Percentiles rank a stretch among this genome's conserved stretches.
These are phyloP conservation scores for Rhizophagus clarus DNA, from an alignment of 192 early-diverging fungal species.

Conservation along the genomic window DNA sequence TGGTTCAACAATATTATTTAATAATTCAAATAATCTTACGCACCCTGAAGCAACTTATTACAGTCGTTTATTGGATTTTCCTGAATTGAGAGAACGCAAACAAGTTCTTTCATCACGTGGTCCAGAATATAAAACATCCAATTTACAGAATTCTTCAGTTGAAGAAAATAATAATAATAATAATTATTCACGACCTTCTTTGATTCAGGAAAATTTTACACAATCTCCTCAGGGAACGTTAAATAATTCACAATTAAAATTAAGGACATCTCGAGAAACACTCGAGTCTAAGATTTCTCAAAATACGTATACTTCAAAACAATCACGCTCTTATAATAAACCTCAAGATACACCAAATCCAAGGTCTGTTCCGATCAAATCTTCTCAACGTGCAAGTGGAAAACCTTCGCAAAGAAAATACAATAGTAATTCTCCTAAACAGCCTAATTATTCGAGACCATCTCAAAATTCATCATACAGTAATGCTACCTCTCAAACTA, in stretches of 20 bases:
- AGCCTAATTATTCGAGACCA: background rate
- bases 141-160: background rate
- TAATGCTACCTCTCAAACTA: background rate
- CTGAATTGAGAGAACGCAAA: background rate
- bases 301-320: background rate
- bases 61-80: conserved; percentile 32
- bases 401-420: background rate
- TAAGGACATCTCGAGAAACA: background rate
- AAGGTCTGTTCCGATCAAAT: background rate
- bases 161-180: background rate
- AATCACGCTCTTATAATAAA: too few species aligned
- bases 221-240: background rate
- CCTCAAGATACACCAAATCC: too few species aligned
- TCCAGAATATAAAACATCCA: background rate
- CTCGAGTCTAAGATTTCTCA: background rate
- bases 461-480: background rate
- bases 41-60: conserved; percentile 25
- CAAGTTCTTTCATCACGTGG: background rate
- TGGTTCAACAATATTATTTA: background rate
- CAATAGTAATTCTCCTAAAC: background rate
- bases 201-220: background rate
- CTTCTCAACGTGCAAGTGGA: background rate
- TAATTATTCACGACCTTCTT: background rate
- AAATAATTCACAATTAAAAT: background rate
- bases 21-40: background rate